Evolutionary conservation across 305 asterid genomes (phyloP).

Genomic region (Plantago coronopus): DNA sequence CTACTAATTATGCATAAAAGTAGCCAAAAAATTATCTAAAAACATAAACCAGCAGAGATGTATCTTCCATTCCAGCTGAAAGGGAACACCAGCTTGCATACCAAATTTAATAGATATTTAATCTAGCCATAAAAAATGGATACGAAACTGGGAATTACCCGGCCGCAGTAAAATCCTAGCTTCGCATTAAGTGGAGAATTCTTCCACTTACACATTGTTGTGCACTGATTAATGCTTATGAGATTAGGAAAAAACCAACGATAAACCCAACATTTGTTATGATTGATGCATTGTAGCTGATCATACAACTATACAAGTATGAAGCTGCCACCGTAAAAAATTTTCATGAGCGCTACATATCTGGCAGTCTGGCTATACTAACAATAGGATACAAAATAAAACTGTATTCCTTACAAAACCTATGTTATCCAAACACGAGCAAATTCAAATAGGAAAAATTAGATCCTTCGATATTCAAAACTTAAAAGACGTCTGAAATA

Average conservation of each 20-base stretch:
- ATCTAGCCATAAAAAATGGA: neutral
- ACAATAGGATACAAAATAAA: neutral
- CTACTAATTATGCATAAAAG: neutral
- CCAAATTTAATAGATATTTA: neutral
- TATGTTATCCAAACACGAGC: neutral
- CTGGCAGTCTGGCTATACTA: neutral
- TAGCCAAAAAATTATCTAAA: neutral
- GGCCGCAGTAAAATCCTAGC: neutral
- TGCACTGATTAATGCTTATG: neutral
- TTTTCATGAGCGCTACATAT: neutral
- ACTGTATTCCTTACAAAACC: neutral
- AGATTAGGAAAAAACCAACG: neutral
- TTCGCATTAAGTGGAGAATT: neutral
- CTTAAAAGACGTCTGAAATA: constrained; percentile 4
- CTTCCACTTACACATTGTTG: neutral
- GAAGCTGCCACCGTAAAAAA: neutral
- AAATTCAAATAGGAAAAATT: neutral
- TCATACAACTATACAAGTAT: neutral
- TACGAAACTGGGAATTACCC: too few relatives aligned
- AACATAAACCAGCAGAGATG: too few relatives aligned
- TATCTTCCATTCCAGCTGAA: neutral
- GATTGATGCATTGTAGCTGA: neutral
- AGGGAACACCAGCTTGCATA: neutral
- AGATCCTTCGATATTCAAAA: constrained; percentile 19
- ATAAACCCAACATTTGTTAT: neutral